Evolutionary conservation across 176 grass and related monocot genomes (phyloP).

Genomic region (Rhynchospora tenuis): DNA sequence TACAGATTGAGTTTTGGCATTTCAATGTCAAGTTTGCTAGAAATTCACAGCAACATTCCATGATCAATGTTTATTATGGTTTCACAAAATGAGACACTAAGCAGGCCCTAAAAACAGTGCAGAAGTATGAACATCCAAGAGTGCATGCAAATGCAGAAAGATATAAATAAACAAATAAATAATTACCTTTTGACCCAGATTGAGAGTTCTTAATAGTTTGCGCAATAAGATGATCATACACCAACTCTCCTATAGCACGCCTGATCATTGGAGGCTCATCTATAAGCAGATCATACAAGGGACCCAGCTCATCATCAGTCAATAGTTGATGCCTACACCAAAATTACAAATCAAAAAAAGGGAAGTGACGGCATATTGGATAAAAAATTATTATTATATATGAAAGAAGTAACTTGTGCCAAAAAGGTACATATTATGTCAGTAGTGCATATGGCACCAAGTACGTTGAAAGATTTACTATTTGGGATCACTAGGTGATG

Average conservation of each 20-base stretch:
- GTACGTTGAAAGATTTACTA: neutral
- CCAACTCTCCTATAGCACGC: conserved; percentile 95
- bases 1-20: too few species aligned
- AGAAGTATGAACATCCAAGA: neutral
- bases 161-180: neutral
- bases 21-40: too few species aligned
- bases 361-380: neutral
- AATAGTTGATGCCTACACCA: conserved; percentile 92
- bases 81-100: too few species aligned
- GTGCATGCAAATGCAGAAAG: neutral
- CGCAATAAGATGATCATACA: conserved; percentile 94
- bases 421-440: neutral
- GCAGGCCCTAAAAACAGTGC: neutral
- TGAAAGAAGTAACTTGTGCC: neutral
- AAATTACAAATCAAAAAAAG: neutral
- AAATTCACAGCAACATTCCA: too few species aligned
- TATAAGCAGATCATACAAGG: conserved; percentile 96
- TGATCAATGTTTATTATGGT: too few species aligned
- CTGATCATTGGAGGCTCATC: conserved; percentile 97
- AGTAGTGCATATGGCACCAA: neutral
- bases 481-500: neutral
- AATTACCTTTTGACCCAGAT: conserved; percentile 49
- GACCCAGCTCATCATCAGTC: conserved; percentile 91
- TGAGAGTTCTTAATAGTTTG: conserved; percentile 90
- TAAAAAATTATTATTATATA: neutral